Evolutionary conservation across 2,329 filamentous ascomycete genomes (phyloP).

Genomic region (Neocucurbitaria cava): DNA sequence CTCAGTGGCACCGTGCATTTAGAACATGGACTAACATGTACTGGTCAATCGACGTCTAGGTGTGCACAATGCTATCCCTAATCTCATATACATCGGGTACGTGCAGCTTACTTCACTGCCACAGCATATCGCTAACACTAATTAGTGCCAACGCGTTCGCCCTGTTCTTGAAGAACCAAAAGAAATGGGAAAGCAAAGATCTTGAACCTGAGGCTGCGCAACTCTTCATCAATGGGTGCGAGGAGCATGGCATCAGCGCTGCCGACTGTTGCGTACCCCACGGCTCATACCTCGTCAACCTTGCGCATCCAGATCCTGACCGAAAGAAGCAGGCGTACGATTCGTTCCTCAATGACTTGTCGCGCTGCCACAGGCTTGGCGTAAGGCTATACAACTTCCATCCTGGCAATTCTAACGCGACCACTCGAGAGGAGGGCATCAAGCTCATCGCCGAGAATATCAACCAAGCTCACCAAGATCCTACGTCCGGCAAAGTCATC

Average conservation of each 20-base stretch:
- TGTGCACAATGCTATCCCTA: slow-evolving; percentile 85
- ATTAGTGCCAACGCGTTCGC: slow-evolving; percentile 87
- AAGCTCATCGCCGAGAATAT: slow-evolving; percentile 80
- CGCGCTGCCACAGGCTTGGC: slow-evolving; percentile 82
- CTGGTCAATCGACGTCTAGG: slow-evolving; percentile 58
- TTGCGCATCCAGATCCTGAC: slow-evolving; percentile 80
- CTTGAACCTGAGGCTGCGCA: slow-evolving; percentile 71
- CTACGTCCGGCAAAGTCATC: slow-evolving; percentile 71
- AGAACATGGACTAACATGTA: slow-evolving; percentile 24
- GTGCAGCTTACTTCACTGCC: slow-evolving; percentile 6
- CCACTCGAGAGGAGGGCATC: slow-evolving; percentile 73
- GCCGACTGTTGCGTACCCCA: slow-evolving; percentile 84
- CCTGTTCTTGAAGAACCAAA: slow-evolving; percentile 93
- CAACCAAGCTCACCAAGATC: slow-evolving; percentile 78
- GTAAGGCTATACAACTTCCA: slow-evolving; percentile 98
- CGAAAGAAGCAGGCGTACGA: slow-evolving; percentile 87
- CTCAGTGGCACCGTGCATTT: background rate
- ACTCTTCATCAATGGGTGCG: slow-evolving; percentile 73
- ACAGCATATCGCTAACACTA: slow-evolving; percentile 30
- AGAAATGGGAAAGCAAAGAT: slow-evolving; percentile 89
- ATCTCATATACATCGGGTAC: slow-evolving; percentile 76
- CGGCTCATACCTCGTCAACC: slow-evolving; percentile 94
- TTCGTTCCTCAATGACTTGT: slow-evolving; percentile 86
- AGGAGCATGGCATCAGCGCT: slow-evolving; percentile 73
- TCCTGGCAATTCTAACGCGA: slow-evolving; percentile 78